Evolutionary conservation across 2,329 filamentous ascomycete genomes (phyloP).

Genomic region (Trichoderma sp.): DNA sequence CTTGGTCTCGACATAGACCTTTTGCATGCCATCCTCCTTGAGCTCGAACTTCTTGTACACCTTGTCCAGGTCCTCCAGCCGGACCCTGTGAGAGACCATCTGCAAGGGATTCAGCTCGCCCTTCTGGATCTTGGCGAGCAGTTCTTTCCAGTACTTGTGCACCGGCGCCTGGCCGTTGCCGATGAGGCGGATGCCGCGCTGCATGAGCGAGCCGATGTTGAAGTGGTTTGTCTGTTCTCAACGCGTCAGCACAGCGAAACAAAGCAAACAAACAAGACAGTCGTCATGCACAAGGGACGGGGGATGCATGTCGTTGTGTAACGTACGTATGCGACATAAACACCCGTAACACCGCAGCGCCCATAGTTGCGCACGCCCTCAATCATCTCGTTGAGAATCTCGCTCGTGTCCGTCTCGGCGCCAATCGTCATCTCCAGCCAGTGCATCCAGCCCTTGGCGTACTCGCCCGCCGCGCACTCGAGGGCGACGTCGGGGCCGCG

Average conservation of each 20-base stretch:
- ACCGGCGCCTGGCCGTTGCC: constrained; percentile 71
- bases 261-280: too few relatives aligned
- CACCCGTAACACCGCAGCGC: constrained; percentile 75
- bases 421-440: constrained; percentile 63
- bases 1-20: constrained; percentile 69
- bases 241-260: too few relatives aligned
- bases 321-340: constrained; percentile 62
- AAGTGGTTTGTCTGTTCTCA: constrained; percentile 36
- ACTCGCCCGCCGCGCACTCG: constrained; percentile 66
- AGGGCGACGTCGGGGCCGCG: constrained; percentile 74
- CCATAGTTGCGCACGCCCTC: constrained; percentile 72
- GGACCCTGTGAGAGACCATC: constrained; percentile 80
- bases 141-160: constrained; percentile 79
- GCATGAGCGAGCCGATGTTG: constrained; percentile 70
- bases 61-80: constrained; percentile 71
- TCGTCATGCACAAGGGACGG: too few relatives aligned
- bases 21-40: constrained; percentile 73
- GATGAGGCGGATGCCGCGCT: constrained; percentile 79
- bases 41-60: constrained; percentile 66
- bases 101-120: constrained; percentile 73
- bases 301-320: too few relatives aligned
- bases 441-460: constrained; percentile 63
- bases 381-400: constrained; percentile 80
- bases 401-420: constrained; percentile 81
- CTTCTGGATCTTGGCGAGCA: constrained; percentile 68